Evolutionary conservation across 2,329 filamentous ascomycete species (phyloP), one percentile per base, ranked within the genome.

Genomic region (Colletotrichum siamense): DNA sequence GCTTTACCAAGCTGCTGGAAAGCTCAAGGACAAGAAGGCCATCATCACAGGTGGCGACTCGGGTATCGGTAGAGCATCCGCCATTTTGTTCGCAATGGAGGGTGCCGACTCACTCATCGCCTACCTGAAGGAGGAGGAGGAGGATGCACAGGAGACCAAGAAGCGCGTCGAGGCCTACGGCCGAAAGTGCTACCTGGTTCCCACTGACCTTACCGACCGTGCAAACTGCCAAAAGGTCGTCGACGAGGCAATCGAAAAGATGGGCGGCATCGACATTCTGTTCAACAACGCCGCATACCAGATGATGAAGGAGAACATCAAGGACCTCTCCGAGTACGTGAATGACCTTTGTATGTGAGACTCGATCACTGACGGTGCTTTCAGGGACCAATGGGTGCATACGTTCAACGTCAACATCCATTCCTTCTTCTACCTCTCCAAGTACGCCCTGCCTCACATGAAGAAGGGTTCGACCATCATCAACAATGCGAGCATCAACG

Each of bases 351-450:
- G 5, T 4, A 4, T 22, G n/a, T 3, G 57, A 6, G 30, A 3
- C 22, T 32, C 8, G 16, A 24, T 26, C 12, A 5, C 22, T 64
- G n/a, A 44, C 36, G 26, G 30, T 75, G 34, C 44, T 62, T 30
- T 57, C 2, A 77, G 75, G 81, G 94, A 95, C 7, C 95, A 97
- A 86, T 97, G 94, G 95, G 80, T 93, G 68, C 88, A 92, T 75
- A 96, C 94, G 0, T 96, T 98, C 86, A 89, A 95, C 84, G 95
- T 92, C 64, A 98, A 97, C 86, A 96, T 97, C 81, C 94, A 96
- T 84, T 91, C 94, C 5, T 94, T 92, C 87, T 97, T 96, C 88
- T 96, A 93, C 86, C 88, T 96, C 44, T 90, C 94, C 76, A 97
- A 97, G 84, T 95, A 96, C 81, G 86, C 90, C 15, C 88, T 97